phyloP scores from a whole-genome alignment of 2,329 filamentous ascomycete species.

The Fulvia fulva region DNA sequence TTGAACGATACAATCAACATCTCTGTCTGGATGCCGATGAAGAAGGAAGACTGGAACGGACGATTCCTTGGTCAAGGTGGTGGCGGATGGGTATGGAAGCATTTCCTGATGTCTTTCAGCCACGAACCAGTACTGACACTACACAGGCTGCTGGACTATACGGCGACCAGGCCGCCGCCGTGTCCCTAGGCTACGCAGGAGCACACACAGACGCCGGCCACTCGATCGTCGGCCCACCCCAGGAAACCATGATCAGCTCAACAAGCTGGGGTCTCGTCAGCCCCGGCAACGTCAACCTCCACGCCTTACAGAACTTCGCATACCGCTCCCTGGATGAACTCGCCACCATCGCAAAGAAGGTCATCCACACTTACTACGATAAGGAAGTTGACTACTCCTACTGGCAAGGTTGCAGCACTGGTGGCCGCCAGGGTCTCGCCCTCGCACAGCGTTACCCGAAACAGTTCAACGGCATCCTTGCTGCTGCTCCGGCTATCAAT shows the following conservation, averaged over 20 bases:
- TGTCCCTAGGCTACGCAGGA: constrained; percentile 25
- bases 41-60: constrained; percentile 28
- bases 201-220: constrained; percentile 28
- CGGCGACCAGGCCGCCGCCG: constrained; percentile 7
- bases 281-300: constrained; percentile 34
- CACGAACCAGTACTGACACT: neutral
- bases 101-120: neutral
- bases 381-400: constrained; percentile 35
- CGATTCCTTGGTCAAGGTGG: constrained; percentile 41
- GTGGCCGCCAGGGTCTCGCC: constrained; percentile 38
- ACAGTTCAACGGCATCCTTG: constrained; percentile 40
- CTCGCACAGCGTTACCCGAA: constrained; percentile 35
- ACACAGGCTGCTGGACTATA: constrained; percentile 1
- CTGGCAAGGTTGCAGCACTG: constrained; percentile 38
- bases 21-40: constrained; percentile 32
- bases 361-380: constrained; percentile 34
- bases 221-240: constrained; percentile 12
- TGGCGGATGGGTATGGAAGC: constrained; percentile 30
- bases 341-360: constrained; percentile 31
- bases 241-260: constrained; percentile 10
- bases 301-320: constrained; percentile 35
- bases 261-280: constrained; percentile 25
- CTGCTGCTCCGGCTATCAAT: constrained; percentile 39
- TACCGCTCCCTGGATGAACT: constrained; percentile 34
- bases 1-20: constrained; percentile 30